Evolutionary conservation across 257 asterid genomes (phyloP), one percentile per base, ranked within the genome.

Genomic region (Solanum sparsipilum): DNA sequence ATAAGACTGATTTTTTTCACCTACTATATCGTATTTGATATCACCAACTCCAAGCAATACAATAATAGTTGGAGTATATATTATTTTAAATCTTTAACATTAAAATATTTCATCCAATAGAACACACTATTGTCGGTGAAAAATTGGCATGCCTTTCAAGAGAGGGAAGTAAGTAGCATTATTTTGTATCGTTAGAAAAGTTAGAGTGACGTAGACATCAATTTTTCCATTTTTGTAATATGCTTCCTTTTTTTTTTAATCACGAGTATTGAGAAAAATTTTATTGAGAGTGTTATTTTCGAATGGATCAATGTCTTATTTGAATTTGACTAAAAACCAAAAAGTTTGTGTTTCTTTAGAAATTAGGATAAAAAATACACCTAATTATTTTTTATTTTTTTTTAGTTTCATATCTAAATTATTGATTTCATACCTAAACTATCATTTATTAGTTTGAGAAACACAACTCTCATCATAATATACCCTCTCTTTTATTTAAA

Each of bases 231-330:
- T 41, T 27, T 79, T 15, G 2, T 76, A 76, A 38, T 23, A 12
- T 78, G 4, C 1, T 44, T 41, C 48, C 13, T 11, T 15, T 4
- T 25, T 44, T 27, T 44, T 25, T 5, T 7, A 15, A 48, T 48
- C 20, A 48, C 18, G 20, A 48, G 1, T 0, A 2, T 48, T 3
- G 1, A 44, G 15, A 11, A 12, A 1, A 0, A 0, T 4, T 13
- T 48, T 48, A 48, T 48, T 48, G 2, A 48, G 21, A 48, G 21
- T 2, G 58, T 48, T 5, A 15, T 5, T 0, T 6, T 48, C 0
- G 1, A 48, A 48, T 48, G 21, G 3, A 48, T 15, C 1, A 38
- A 0, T 38, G 44, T 9, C 11, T 38, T 3, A 38, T 38, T 38
- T 38, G 20, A 15, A 48, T 48, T 48, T 48, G 21, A 0, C 6